Conservation (phyloP, 2,329 filamentous ascomycete species). For the Gnomoniopsis smithogilvyi region DNA sequence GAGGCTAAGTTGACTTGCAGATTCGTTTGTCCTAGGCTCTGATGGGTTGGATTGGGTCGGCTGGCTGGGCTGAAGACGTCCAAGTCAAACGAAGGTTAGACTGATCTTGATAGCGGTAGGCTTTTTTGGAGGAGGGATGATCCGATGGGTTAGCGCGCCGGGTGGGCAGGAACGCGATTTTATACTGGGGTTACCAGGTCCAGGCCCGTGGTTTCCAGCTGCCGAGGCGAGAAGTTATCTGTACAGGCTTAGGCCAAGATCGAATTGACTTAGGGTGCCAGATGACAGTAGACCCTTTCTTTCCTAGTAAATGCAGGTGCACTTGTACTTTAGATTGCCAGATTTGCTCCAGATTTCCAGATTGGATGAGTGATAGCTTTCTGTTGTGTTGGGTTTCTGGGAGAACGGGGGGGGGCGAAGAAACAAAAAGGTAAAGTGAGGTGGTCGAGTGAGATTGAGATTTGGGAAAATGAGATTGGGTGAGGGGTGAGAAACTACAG, state of each 20-base stretch:
- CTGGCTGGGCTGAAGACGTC: neutral
- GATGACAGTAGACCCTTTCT: neutral
- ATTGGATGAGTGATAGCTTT: neutral
- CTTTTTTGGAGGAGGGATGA: constrained; percentile 18
- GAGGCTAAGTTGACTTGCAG: constrained; percentile 19
- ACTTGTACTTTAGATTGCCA: no score
- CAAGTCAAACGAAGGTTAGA: constrained; percentile 18
- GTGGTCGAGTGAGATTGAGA: neutral
- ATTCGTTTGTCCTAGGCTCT: neutral
- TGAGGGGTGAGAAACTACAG: neutral
- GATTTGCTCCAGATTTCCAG: neutral
- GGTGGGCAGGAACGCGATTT: constrained; percentile 19
- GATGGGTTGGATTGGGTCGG: neutral
- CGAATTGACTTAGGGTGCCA: constrained; percentile 2
- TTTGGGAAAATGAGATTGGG: neutral
- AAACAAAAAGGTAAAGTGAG: no score
- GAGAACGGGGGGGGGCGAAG: neutral
- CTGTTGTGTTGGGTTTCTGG: neutral
- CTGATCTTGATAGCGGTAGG: constrained; percentile 3
- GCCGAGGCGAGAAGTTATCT: neutral
- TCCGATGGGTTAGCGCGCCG: constrained; percentile 19
- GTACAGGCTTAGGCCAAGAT: constrained; percentile 1
- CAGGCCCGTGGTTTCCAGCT: constrained; percentile 6
- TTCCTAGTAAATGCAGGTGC: no score
- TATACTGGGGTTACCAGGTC: constrained; percentile 19